Evolutionary conservation across 371 early-diverging fungal genomes (phyloP), one percentile per base, ranked within the genome.

Genomic region (Mucor plumbeus): DNA sequence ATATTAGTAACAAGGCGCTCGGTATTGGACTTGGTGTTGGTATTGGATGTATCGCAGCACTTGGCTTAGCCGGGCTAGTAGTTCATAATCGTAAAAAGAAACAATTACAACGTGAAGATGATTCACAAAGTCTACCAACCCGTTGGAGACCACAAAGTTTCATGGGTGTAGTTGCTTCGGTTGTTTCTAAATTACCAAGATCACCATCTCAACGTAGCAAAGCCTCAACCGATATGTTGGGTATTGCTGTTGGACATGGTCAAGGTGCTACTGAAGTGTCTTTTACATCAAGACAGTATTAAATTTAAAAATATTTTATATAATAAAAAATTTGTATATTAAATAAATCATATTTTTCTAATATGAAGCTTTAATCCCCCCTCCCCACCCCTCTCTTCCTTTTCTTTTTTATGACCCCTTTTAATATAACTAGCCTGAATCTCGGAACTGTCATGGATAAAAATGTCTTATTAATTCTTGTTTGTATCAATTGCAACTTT

Each of bases 71-170:
- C 8, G 80, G 83, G 17, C 34, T 83, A 9, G 35, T 79, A 11
- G 72, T 78, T 0, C 66, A 72, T 26, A 76, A 70, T 26, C 65
- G 66, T n/a, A 76, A 71, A 62, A 69, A 68, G 19, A 50, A 44
- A 33, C 35, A 56, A 7, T n/a, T 59, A 56, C 14, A 14, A 3
- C 8, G 43, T 0, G 64, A 69, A 17, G 57, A 69, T 5, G n/a
- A 13, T 13, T 47, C 58, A 11, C 14, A 9, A 6, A 31, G 33
- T 14, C 62, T 72, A 36, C 57, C 69, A 35, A 83, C 83, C 17
- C 79, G 77, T 15, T 83, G 83, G 83, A 65, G 81, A 34, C 77
- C 83, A 31, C 81, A 80, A 21, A 80, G 79, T 50, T 83, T 83
- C 67, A 73, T 83, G 81, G 78, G 76, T 40, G 81, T 77, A 0